These are phyloP conservation scores for Lactuca saligna DNA, from an alignment of 129 eudicot genomes.

Conservation along the genomic window DNA sequence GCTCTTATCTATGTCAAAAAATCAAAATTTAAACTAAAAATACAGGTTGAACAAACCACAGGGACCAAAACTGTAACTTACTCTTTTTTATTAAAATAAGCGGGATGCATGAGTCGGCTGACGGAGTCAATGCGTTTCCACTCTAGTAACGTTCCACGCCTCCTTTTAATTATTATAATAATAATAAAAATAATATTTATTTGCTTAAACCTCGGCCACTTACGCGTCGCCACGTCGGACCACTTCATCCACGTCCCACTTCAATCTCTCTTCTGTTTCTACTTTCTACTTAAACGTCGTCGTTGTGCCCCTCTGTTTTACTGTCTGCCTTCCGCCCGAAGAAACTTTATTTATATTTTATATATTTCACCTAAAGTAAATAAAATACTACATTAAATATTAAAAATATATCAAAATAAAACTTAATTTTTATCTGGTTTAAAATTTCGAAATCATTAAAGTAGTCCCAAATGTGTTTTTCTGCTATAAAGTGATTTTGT, in stretches of 20 bases:
- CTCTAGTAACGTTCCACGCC: background rate
- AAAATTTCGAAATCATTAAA: background rate
- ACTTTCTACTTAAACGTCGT: background rate
- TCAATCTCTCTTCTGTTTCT: background rate
- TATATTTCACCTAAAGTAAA: background rate
- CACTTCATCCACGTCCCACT: constrained; percentile 28
- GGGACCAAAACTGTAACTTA: no score
- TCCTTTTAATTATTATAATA: background rate
- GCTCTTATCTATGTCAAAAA: no score
- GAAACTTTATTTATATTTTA: background rate
- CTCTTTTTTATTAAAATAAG: background rate
- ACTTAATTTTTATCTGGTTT: background rate
- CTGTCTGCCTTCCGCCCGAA: constrained; percentile 21
- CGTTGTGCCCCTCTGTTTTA: background rate
- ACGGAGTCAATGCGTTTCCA: constrained; percentile 7
- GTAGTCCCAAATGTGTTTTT: background rate
- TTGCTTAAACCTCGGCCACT: background rate
- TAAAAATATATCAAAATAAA: no score
- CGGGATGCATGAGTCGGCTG: constrained; percentile 19
- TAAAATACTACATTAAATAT: background rate
- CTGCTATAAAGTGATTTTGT: no score
- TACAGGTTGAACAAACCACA: no score
- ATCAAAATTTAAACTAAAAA: no score
- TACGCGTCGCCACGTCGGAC: background rate
- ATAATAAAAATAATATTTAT: background rate